Conservation (phyloP, 1,284 basidiomycete genomes). For the Rhodofomes roseus region DNA sequence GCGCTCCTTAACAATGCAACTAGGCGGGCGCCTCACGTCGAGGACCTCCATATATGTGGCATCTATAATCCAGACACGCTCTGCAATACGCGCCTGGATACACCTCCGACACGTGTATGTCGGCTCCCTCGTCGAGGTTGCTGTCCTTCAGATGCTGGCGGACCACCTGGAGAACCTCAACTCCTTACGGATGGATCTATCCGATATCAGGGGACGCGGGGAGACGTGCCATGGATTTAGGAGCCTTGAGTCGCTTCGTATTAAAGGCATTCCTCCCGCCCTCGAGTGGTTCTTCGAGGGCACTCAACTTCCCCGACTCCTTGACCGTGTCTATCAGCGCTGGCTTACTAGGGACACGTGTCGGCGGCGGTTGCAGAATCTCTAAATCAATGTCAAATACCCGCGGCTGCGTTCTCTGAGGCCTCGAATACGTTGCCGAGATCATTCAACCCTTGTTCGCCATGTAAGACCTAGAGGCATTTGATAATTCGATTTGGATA, state of each 20-base stretch:
- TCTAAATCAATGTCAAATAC: neutral
- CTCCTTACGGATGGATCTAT: neutral
- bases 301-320: neutral
- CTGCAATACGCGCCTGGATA: neutral
- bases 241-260: neutral
- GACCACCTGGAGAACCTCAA: neutral
- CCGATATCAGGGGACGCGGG: neutral
- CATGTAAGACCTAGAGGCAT: neutral
- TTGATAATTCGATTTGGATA: neutral
- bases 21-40: neutral
- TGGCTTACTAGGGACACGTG: neutral
- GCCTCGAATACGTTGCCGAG: neutral
- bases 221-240: neutral
- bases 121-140: neutral
- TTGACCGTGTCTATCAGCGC: neutral
- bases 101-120: neutral
- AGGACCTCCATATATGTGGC: neutral
- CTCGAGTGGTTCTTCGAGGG: neutral
- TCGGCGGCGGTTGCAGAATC: neutral
- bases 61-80: neutral
- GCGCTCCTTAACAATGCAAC: neutral
- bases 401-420: neutral
- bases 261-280: neutral
- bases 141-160: neutral
- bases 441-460: neutral